Base-by-base conservation (phyloP, 148 eudicot genomes). In the Camellia granthamiana region DNA sequence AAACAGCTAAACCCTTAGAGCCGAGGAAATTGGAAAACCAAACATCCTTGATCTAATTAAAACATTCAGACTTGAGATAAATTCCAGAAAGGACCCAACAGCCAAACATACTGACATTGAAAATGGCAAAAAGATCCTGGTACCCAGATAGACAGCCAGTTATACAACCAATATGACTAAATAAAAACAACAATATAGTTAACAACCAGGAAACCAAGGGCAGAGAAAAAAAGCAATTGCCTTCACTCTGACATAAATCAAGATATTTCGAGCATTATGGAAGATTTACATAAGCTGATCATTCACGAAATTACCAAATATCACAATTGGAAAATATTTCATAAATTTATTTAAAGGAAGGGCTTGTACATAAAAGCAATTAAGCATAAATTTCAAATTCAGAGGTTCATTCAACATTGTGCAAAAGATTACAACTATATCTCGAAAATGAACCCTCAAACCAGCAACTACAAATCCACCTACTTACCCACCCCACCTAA, bases 381-480 rank as follows among this genome's bases (percentile, higher is more conserved):
- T 19, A 21, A 30, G 44, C 30, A 75, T 61, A 74, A 18, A 56
- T 7, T 55, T 43, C n/a, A 16, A 38, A 69, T 74, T 75, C 51
- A 49, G 19, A 62, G 46, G 71, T 49, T 8, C 70, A 38, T 38
- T 16, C 47, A 5, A 30, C 74, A 43, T 6, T 71, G 10, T 42
- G 51, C 54, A 52, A 30, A 0, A 9, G 60, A 74, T 64, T 18
- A 74, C 42, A 69, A 58, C 41, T 16, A 68, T 69, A 71, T 15
- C 60, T 46, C 14, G 14, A 60, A 79, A 69, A 54, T 23, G 47
- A 71, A 61, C 69, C 69, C 54, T 71, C 67, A 30, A 54, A 55
- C 13, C 38, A 14, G 49, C 74, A 73, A 1, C 10, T 19, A 23
- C 51, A 18, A 47, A 51, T 11, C 38, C 38, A 30, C 38, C 38